These are phyloP conservation scores for Coffea humblotiana DNA, from an alignment of 305 asterid genomes.

Conservation along the genomic window DNA sequence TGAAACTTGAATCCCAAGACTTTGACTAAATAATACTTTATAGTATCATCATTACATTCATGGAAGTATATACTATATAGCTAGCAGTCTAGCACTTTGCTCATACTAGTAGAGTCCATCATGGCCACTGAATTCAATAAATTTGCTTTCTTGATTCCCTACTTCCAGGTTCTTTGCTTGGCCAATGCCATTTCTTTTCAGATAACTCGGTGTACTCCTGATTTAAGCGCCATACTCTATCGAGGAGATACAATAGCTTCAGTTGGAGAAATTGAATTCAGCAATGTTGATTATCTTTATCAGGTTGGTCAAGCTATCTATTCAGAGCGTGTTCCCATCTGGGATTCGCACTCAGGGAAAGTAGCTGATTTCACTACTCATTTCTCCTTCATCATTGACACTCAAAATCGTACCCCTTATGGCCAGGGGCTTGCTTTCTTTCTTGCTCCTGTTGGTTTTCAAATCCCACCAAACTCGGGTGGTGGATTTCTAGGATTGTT, in stretches of 20 bases:
- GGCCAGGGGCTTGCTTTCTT: slow-evolving; percentile 53
- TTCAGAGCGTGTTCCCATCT: slow-evolving; percentile 38
- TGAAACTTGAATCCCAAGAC: background rate
- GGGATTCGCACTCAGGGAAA: slow-evolving; percentile 33
- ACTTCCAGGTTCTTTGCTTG: slow-evolving; percentile 4
- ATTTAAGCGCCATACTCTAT: slow-evolving; percentile 14
- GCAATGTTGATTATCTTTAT: slow-evolving; percentile 4
- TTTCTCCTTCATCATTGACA: slow-evolving; percentile 40
- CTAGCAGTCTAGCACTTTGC: background rate
- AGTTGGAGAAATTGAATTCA: slow-evolving; percentile 25
- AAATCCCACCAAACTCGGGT: slow-evolving; percentile 34
- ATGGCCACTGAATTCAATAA: background rate
- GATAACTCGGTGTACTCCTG: slow-evolving; percentile 24
- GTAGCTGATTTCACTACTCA: slow-evolving; percentile 44
- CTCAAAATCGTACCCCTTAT: background rate
- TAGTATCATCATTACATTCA: background rate
- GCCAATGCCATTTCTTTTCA: slow-evolving; percentile 25
- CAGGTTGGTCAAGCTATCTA: slow-evolving; percentile 41
- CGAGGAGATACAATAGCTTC: slow-evolving; percentile 30
- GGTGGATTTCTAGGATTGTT: slow-evolving; percentile 50
- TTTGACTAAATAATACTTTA: background rate
- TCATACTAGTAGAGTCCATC: background rate
- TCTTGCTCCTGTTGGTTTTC: slow-evolving; percentile 43
- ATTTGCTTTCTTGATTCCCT: slow-evolving; percentile 2
- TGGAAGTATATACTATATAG: background rate